Evolutionary conservation across 805 yeast species (phyloP), one percentile per base, ranked within the genome.

Genomic region (Yamadazyma olivae): DNA sequence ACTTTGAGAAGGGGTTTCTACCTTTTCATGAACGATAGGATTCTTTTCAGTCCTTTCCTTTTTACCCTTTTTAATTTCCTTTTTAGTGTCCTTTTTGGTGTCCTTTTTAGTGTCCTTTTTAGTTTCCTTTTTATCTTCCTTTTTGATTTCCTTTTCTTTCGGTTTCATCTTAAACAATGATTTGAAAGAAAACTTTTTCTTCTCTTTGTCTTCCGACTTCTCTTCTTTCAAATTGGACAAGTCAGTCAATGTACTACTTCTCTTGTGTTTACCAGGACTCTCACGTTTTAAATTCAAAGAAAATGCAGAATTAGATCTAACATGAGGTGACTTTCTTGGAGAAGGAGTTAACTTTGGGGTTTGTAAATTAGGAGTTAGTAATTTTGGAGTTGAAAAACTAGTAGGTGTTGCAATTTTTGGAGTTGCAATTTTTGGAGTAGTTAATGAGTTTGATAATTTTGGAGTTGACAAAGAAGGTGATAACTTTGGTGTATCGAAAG

Each of bases 81-180:
- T 25, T 15, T 25, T 25, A 7, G 28, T 13, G 8, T 25, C 17
- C 12, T 25, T 25, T n/a, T 25, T 25, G 14, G 15, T 7, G 27
- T 26, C 19, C 10, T 19, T 27, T 23, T 32, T 27, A 17, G 14
- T 13, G 14, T 12, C 16, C 27, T 33, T 27, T 17, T 30, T 33
- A 18, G 21, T 18, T 27, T 17, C 33, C 29, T 28, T 21, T 15
- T 34, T 21, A 16, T 18, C 16, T 15, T 9, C 18, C 17, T 7
- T 20, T 21, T 30, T 35, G 14, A 22, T 13, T 32, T 14, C 21
- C 16, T 33, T 35, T 10, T 26, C 48, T 38, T 58, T 64, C 2
- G 67, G 57, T 40, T 57, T 64, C 41, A 56, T 55, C 40, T 59
- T 64, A 50, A 67, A 67, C 18, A 67, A 50, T 2, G 64, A 53